Percentiles rank a stretch among this genome's conserved stretches.
Conservation (phyloP, 2,329 filamentous ascomycete genomes). For the Curvularia eragrostidis region DNA sequence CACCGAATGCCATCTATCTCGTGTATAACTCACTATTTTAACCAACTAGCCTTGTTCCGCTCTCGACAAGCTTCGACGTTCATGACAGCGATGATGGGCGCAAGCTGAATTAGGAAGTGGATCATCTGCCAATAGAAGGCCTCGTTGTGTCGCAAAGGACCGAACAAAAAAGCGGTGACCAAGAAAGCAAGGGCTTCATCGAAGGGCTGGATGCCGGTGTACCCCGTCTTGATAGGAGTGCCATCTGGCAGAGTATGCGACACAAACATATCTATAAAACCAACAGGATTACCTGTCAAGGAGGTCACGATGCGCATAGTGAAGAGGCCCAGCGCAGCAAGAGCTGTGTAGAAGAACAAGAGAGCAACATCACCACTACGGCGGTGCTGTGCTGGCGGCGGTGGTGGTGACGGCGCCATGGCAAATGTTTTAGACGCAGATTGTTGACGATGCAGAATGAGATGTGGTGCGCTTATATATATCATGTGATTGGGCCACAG, state of each 20-base stretch:
- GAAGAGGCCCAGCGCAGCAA: conserved; percentile 16
- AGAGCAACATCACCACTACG: conserved; percentile 22
- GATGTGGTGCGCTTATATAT: background rate
- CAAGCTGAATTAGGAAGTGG: conserved; percentile 23
- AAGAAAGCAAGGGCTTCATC: conserved; percentile 21
- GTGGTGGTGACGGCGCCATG: conserved; percentile 17
- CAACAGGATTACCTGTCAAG: conserved; percentile 13
- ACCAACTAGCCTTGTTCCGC: conserved; percentile 22
- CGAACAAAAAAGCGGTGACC: conserved; percentile 22
- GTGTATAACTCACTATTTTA: conserved; percentile 25
- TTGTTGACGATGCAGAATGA: background rate
- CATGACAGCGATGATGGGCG: conserved; percentile 14
- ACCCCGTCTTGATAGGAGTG: conserved; percentile 20
- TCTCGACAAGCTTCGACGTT: conserved; percentile 28
- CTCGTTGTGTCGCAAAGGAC: conserved; percentile 21
- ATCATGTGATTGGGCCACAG: background rate
- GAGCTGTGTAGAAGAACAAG: background rate
- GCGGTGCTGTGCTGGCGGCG: conserved; percentile 6
- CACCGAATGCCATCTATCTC: background rate
- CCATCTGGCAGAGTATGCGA: conserved; percentile 20
- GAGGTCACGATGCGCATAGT: conserved; percentile 22
- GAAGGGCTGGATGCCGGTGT: conserved; percentile 17
- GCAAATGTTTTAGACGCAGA: background rate
- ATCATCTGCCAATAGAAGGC: conserved; percentile 26
- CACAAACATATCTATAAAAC: conserved; percentile 6